Evolutionary conservation across 352 stramenopile species (phyloP).

Genomic region (Phytophthora sansomeana): DNA sequence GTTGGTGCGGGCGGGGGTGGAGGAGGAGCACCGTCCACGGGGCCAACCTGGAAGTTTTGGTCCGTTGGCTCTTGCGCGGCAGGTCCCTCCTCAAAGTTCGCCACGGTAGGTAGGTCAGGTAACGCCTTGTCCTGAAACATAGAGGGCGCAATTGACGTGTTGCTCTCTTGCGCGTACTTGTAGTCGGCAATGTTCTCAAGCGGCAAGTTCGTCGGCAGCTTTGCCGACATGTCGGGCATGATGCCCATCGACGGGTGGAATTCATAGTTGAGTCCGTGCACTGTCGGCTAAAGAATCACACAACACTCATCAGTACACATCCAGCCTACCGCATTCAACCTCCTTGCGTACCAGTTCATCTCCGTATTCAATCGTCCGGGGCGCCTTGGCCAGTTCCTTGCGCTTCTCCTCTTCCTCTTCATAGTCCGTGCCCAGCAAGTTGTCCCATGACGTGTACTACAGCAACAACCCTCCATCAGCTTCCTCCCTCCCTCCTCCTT

Average conservation of each 20-base stretch:
- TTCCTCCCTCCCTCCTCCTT: background rate
- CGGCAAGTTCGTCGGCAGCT: constrained; percentile 80
- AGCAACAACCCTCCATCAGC: constrained; percentile 13
- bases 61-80: constrained; percentile 66
- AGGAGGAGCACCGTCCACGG: constrained; percentile 66
- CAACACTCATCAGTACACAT: constrained; percentile 8
- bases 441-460: constrained; percentile 91
- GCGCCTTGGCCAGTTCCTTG: constrained; percentile 83
- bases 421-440: constrained; percentile 85
- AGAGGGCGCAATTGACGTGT: constrained; percentile 80
- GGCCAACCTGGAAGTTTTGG: constrained; percentile 68
- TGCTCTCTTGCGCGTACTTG: constrained; percentile 75
- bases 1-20: constrained; percentile 65
- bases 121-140: constrained; percentile 85
- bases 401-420: constrained; percentile 89
- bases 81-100: constrained; percentile 72
- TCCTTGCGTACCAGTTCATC: constrained; percentile 67
- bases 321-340: background rate
- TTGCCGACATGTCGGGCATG: constrained; percentile 76
- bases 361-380: constrained; percentile 82
- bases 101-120: constrained; percentile 69
- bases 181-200: constrained; percentile 84
- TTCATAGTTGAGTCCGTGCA: constrained; percentile 81
- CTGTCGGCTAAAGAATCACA: constrained; percentile 50
- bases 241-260: constrained; percentile 76